Evolutionary conservation across 768 basidiomycete species (phyloP).

Genomic region (Steccherinum ochraceum): DNA sequence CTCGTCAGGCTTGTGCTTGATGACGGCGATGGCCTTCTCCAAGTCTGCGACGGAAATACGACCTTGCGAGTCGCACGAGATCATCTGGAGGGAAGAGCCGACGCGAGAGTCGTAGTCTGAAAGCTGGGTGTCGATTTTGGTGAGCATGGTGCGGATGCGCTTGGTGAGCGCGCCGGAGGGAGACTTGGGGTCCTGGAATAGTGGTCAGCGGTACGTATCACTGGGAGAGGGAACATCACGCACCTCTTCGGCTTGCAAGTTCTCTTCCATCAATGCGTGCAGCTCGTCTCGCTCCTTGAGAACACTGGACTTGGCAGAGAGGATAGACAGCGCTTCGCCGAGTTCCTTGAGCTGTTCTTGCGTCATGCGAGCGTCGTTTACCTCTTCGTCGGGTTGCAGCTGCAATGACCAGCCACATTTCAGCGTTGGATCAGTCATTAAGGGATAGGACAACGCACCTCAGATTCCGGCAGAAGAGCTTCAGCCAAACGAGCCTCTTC

Average conservation of each 20-base stretch:
- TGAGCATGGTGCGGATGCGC: constrained; percentile 92
- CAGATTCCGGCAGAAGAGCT: constrained; percentile 81
- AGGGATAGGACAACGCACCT: constrained; percentile 41
- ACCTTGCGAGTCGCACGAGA: constrained; percentile 80
- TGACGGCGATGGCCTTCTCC: constrained; percentile 85
- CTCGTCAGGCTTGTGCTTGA: constrained; percentile 89
- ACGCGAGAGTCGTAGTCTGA: constrained; percentile 89
- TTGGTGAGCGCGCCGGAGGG: constrained; percentile 86
- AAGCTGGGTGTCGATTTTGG: constrained; percentile 89
- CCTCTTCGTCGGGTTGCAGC: constrained; percentile 66
- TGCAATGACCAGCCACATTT: constrained; percentile 20
- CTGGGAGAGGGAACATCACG: no score
- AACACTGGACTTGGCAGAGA: constrained; percentile 91
- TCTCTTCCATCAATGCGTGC: constrained; percentile 88
- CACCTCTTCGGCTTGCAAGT: constrained; percentile 83
- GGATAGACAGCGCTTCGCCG: constrained; percentile 81
- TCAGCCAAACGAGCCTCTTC: constrained; percentile 74
- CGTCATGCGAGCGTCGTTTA: constrained; percentile 82
- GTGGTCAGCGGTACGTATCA: constrained; percentile 5
- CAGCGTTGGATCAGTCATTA: background rate
- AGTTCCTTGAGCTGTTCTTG: constrained; percentile 93
- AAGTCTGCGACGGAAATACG: constrained; percentile 86
- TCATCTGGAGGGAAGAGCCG: constrained; percentile 78
- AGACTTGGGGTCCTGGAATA: constrained; percentile 66
- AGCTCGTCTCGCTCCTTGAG: constrained; percentile 95